Base-by-base conservation (phyloP, 1,284 basidiomycete species). In the Pterulicium gracile region DNA sequence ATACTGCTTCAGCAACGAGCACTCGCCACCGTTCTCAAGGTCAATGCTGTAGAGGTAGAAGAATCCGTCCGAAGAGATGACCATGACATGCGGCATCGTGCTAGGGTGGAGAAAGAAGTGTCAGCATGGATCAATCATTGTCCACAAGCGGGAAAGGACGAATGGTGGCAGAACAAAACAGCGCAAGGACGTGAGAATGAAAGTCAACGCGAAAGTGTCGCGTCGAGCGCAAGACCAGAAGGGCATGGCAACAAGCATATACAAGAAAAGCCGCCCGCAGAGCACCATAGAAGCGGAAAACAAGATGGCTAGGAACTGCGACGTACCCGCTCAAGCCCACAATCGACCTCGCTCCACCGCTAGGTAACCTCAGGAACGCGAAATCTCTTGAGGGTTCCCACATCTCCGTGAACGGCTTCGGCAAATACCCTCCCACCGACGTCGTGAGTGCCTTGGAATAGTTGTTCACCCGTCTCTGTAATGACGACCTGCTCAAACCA, bases 341-440 rank as follows among this genome's bases (percentile, higher is more conserved):
- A 12, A 93, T 81, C 56, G 84, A 90, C 46, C 87, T 69, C 14
- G 78, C 79, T 3, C 89, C 89, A 40, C 76, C 79, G 1, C 76
- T 77, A n/a, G 94, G 91, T 24, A 98, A 65, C 58, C 90, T 84
- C 50, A 97, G 69, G 61, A 80, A 94, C 0, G 96, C 95, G 62
- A 98, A 98, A 61, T 97, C 95, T 3, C 96, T 73, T 43, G 87
- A 77, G 0, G 96, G 95, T 58, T 98, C 96, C 94, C 94, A 98
- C 69, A 98, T 85, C 61, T 97, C 94, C 7, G 93, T 90, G 27
- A 98, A 64, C 1, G 90, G 83, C 54, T 85, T 85, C 0, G 95
- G 96, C 4, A 98, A 73, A 59, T 96, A 96, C 0, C 88, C 87
- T 3, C 94, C 92, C 12, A 95, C 79, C 0, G 85, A 85, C 12